Conservation (phyloP, 768 basidiomycete genomes). For the Tulasnella sp. region DNA sequence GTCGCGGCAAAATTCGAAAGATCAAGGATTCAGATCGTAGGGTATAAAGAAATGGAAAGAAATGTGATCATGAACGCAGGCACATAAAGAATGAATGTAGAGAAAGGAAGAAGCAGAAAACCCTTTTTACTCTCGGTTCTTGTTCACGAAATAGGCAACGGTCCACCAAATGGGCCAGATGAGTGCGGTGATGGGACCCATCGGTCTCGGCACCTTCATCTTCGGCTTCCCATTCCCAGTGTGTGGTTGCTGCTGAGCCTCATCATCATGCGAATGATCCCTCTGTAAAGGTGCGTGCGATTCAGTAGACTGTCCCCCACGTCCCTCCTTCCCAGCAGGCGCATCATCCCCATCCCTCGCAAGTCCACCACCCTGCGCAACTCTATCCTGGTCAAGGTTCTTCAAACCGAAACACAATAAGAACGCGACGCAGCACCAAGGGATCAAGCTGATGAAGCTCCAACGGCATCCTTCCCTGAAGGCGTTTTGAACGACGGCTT, state of each 20-base stretch:
- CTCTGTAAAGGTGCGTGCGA: not conserved
- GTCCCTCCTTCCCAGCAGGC: not conserved
- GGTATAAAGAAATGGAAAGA: too few species aligned
- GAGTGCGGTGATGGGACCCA: slow-evolving; percentile 3
- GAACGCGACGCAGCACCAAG: slow-evolving; percentile 34
- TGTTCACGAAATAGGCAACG: not conserved
- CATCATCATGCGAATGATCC: not conserved
- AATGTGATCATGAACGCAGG: too few species aligned
- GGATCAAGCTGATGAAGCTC: slow-evolving; percentile 40
- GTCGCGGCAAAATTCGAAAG: too few species aligned
- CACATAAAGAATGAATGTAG: too few species aligned
- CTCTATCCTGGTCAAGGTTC: slow-evolving; percentile 23
- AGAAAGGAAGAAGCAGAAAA: too few species aligned
- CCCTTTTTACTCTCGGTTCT: too few species aligned
- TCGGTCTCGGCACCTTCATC: slow-evolving; percentile 2
- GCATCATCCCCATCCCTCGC: not conserved
- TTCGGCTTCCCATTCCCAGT: not conserved
- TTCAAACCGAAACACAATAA: slow-evolving; percentile 33
- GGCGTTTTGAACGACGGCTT: slow-evolving; percentile 32
- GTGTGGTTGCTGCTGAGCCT: not conserved
- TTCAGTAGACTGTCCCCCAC: not conserved
- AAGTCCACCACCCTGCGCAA: not conserved
- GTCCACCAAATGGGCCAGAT: slow-evolving; percentile 8
- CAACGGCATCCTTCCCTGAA: slow-evolving; percentile 35
- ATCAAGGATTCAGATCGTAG: too few species aligned